Base-by-base conservation (phyloP, 2,329 filamentous ascomycete species). In the Hymenoscyphus repandus region DNA sequence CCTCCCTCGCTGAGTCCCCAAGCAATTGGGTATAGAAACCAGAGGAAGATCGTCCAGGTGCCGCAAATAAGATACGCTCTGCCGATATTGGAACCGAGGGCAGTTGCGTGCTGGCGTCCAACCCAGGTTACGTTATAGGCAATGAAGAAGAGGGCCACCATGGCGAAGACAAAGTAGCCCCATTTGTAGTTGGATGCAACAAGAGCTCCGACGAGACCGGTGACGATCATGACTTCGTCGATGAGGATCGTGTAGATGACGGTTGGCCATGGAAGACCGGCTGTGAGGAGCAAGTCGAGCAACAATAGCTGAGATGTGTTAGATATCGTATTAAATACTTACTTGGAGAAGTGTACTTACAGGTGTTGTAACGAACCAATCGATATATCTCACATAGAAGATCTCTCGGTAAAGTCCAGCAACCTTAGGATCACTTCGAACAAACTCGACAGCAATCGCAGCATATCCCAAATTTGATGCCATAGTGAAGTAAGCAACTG, bases 151-250 rank as follows among this genome's bases (percentile, higher is more conserved):
- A 86, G 76, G 27, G 76, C 72, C 2, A 70, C 64, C 60, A 67
- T 72, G 49, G 76, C 78, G 50, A 85, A 83, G 9, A 70, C 68
- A 64, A 76, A 85, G 68, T 83, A 88, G 1, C 81, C 82, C 80
- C 80, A 87, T 63, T 86, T 88, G 71, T 86, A 88, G 2, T 68
- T 70, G 7, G 76, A 79, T 13, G 67, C 64, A 3, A 85, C 80
- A 1, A 87, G 74, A 2, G 84, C 82, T 27, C 85, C 84, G 15
- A 86, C 74, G 5, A 87, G 74, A 20, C 81, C 82, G 18, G 77
- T 79, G n/a, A 86, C 69, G 43, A 88, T 77, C 82, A 87, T 85
- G 59, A 86, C 72, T 60, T 78, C 71, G 55, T 85, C 81, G 2
- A 85, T 72, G 5, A 87, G 69, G 6, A 87, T 70, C 1, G 80